Evolutionary conservation across 148 eudicot genomes (phyloP).

Genomic region (Pharnaceum exiguum): DNA sequence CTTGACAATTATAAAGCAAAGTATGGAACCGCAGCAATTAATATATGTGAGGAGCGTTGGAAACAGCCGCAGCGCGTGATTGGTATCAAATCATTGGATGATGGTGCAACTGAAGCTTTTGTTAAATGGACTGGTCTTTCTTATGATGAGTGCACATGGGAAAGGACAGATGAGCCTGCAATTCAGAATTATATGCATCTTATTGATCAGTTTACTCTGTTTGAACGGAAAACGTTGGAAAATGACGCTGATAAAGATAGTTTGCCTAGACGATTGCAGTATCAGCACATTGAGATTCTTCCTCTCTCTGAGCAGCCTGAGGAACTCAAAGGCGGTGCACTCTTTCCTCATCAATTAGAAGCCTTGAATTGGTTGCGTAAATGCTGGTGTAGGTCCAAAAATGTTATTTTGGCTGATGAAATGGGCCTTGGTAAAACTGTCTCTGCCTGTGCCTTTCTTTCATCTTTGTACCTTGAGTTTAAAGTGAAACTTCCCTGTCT

Average conservation of each 20-base stretch:
- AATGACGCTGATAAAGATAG: constrained; percentile 48
- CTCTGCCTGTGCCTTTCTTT: constrained; percentile 82
- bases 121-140: constrained; percentile 90
- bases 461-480: constrained; percentile 76
- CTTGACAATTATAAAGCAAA: constrained; percentile 84
- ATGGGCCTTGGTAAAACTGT: constrained; percentile 99
- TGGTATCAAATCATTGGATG: constrained; percentile 47
- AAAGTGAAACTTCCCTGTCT: constrained; percentile 78
- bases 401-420: constrained; percentile 96
- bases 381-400: constrained; percentile 88
- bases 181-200: constrained; percentile 42
- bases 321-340: constrained; percentile 74
- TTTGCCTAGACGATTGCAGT: constrained; percentile 25
- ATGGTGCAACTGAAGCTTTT: constrained; percentile 55
- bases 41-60: constrained; percentile 77
- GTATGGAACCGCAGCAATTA: constrained; percentile 69
- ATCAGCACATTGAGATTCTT: constrained; percentile 47
- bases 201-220: constrained; percentile 52
- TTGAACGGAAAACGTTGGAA: constrained; percentile 54
- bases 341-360: constrained; percentile 95
- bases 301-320: constrained; percentile 80
- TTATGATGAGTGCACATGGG: constrained; percentile 99
- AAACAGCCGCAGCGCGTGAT: constrained; percentile 77
- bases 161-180: constrained; percentile 67
- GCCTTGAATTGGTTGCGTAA: constrained; percentile 96